Conservation (phyloP, 1,139 yeast species). For the Blastobotrys apis region DNA sequence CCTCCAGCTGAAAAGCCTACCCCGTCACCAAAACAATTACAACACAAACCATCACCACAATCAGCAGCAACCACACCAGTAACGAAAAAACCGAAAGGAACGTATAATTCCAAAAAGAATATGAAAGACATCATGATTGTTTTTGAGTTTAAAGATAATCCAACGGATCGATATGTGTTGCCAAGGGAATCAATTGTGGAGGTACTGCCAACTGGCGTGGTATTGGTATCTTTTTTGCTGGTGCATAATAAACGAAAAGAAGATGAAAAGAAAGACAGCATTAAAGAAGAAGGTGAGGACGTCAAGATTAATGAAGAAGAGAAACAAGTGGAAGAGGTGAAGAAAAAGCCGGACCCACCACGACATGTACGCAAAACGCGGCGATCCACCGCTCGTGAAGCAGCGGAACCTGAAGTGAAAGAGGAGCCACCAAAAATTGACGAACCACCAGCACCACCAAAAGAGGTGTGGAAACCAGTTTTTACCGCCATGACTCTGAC, state of each 20-base stretch:
- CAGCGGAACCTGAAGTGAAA: neutral
- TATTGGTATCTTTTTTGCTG: slow-evolving; percentile 62
- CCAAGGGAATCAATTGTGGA: slow-evolving; percentile 79
- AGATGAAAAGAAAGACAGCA: slow-evolving; percentile 24
- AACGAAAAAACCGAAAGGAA: slow-evolving; percentile 20
- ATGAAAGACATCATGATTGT: slow-evolving; percentile 66
- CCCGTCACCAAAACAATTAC: slow-evolving; percentile 17
- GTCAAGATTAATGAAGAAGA: slow-evolving; percentile 22
- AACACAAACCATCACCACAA: slow-evolving; percentile 27
- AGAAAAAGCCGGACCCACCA: neutral
- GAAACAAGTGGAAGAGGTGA: slow-evolving; percentile 25
- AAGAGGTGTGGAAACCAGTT: slow-evolving; percentile 34
- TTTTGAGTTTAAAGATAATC: slow-evolving; percentile 79
- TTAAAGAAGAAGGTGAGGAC: slow-evolving; percentile 26
- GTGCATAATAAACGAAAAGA: slow-evolving; percentile 58
- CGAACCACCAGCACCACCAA: neutral
- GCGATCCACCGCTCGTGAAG: slow-evolving; percentile 4
- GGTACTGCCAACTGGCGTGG: slow-evolving; percentile 47
- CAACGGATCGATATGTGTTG: slow-evolving; percentile 65
- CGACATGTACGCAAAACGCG: slow-evolving; percentile 8
- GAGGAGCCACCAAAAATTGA: neutral
- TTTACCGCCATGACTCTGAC: slow-evolving; percentile 60
- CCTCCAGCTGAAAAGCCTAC: slow-evolving; percentile 15
- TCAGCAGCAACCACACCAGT: slow-evolving; percentile 21
- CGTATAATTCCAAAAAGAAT: slow-evolving; percentile 27